Evolutionary conservation across 305 asterid species (phyloP).

Genomic region (Fraxinus velutina): DNA sequence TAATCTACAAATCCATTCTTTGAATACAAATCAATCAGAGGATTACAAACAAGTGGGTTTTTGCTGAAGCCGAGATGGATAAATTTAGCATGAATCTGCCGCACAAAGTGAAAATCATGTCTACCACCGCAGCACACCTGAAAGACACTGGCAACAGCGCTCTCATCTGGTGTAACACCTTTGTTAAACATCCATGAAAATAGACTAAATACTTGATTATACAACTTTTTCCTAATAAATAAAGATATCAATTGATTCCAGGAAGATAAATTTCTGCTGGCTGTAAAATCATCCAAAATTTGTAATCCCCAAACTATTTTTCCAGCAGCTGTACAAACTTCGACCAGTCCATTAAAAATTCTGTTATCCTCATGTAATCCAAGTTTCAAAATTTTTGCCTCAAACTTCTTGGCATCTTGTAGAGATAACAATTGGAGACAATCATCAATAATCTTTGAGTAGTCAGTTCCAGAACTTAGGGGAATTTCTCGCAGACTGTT

Average conservation of each 20-base stretch:
- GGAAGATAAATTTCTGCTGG: conserved; percentile 25
- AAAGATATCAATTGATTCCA: conserved; percentile 34
- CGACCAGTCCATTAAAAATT: conserved; percentile 24
- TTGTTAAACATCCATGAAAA: conserved; percentile 38
- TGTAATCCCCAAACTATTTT: conserved; percentile 31
- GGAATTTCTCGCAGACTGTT: conserved; percentile 16
- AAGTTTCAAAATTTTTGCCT: conserved; percentile 31
- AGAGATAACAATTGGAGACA: conserved; percentile 24
- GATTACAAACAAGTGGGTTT: conserved; percentile 53
- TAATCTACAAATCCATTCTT: conserved; percentile 57
- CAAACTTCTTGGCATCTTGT: conserved; percentile 31
- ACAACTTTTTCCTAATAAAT: conserved; percentile 27
- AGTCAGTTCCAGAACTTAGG: conserved; percentile 15
- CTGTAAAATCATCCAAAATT: conserved; percentile 32
- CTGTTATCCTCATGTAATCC: conserved; percentile 25
- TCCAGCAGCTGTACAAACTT: conserved; percentile 34
- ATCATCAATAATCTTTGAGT: conserved; percentile 28
- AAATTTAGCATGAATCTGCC: conserved; percentile 72
- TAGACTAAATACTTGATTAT: conserved; percentile 28
- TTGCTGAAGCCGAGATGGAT: conserved; percentile 49
- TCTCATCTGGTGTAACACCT: conserved; percentile 39
- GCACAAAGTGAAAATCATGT: conserved; percentile 32
- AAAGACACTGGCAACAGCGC: conserved; percentile 43
- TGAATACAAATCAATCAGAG: conserved; percentile 69
- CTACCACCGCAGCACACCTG: conserved; percentile 44